These are phyloP conservation scores for Fusarium agapanthi DNA, from an alignment of 2,329 filamentous ascomycete species.

Conservation along the genomic window DNA sequence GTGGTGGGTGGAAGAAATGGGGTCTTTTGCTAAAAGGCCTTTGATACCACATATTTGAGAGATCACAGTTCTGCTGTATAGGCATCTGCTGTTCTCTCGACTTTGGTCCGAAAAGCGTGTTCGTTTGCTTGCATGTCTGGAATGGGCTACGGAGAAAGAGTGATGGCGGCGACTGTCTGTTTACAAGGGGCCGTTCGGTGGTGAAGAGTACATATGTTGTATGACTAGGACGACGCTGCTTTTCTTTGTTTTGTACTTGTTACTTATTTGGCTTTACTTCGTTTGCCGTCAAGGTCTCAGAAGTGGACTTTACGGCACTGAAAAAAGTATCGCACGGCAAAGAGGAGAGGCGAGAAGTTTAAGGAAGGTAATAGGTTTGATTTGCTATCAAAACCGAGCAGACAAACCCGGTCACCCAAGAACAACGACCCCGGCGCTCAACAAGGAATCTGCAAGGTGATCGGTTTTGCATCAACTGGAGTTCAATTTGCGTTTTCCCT, in stretches of 20 bases:
- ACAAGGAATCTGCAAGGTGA: constrained; percentile 29
- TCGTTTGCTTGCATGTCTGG: constrained; percentile 54
- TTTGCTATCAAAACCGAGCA: constrained; percentile 39
- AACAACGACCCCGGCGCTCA: constrained; percentile 29
- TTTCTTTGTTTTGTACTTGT: constrained; percentile 31
- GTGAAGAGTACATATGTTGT: constrained; percentile 42
- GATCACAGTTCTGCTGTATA: constrained; percentile 46
- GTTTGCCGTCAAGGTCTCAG: constrained; percentile 4
- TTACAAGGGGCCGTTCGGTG: constrained; percentile 27
- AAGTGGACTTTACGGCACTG: not conserved
- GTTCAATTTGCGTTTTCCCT: constrained; percentile 41
- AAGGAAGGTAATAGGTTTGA: constrained; percentile 42
- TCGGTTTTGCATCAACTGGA: constrained; percentile 41
- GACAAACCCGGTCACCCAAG: constrained; percentile 28
- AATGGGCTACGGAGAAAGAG: constrained; percentile 46
- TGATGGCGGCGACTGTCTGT: constrained; percentile 41
- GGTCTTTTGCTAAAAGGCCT: constrained; percentile 43
- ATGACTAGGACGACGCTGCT: constrained; percentile 44
- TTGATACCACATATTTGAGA: constrained; percentile 43
- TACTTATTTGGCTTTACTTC: constrained; percentile 29
- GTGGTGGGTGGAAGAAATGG: constrained; percentile 42
- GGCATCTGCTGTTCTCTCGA: constrained; percentile 45
- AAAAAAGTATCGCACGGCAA: constrained; percentile 5
- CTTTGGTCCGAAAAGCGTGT: constrained; percentile 52
- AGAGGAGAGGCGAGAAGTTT: constrained; percentile 15